phyloP scores from a whole-genome alignment of 768 basidiomycete genomes.

The Lentinula lateritia region DNA sequence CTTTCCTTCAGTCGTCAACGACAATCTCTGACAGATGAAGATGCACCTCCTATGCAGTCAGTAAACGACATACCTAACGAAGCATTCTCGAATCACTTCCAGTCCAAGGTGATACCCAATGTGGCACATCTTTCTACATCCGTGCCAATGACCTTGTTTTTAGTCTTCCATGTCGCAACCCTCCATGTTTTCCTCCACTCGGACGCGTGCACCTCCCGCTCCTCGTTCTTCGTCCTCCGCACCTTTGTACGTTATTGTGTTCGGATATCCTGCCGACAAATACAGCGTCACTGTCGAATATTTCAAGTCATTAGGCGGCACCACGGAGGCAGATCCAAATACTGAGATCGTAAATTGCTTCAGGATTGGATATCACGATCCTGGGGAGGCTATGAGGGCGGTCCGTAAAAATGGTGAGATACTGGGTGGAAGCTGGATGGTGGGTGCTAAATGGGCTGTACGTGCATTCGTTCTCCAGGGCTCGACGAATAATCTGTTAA shows the following conservation, averaged over 20 bases:
- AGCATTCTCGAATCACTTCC: constrained; percentile 39
- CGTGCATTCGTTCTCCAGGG: constrained; percentile 23
- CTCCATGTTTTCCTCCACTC: constrained; percentile 29
- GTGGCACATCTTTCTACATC: neutral
- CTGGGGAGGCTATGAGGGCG: constrained; percentile 72
- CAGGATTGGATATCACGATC: constrained; percentile 65
- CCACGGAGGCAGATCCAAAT: constrained; percentile 64
- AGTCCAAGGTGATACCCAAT: constrained; percentile 36
- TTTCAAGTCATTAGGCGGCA: constrained; percentile 66
- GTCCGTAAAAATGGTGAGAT: constrained; percentile 82
- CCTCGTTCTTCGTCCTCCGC: constrained; percentile 23
- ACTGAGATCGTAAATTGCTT: constrained; percentile 77
- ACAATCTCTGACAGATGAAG: constrained; percentile 55
- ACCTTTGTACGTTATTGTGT: constrained; percentile 67
- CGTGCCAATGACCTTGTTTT: neutral
- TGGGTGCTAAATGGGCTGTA: constrained; percentile 84
- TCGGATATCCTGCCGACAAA: constrained; percentile 84
- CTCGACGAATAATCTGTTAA: neutral
- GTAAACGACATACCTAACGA: constrained; percentile 72
- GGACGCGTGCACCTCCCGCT: constrained; percentile 21
- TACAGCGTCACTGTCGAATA: constrained; percentile 68
- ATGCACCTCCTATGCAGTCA: constrained; percentile 74
- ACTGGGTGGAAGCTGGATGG: constrained; percentile 70
- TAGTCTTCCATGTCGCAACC: neutral
- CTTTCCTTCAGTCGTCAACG: constrained; percentile 37